Conservation (phyloP, 352 stramenopile species). For the Pythium scleroteichum region DNA sequence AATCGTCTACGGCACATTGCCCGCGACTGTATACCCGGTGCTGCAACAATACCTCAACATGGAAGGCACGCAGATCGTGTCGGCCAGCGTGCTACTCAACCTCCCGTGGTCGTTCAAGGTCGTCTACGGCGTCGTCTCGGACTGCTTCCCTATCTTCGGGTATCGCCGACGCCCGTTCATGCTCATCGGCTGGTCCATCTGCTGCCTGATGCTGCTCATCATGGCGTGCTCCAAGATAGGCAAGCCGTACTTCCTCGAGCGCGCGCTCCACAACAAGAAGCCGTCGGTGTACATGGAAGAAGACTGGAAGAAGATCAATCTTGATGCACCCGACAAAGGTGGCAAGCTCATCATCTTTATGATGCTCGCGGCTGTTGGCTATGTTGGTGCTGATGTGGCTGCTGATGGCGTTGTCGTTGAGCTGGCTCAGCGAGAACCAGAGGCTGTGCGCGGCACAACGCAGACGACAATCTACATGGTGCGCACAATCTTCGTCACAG, state of each 20-base stretch:
- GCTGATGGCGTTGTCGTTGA: constrained; percentile 26
- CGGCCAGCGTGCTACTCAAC: neutral
- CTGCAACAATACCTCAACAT: constrained; percentile 8
- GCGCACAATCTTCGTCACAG: constrained; percentile 14
- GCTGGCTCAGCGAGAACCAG: constrained; percentile 28
- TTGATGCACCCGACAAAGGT: constrained; percentile 3
- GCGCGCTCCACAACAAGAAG: neutral
- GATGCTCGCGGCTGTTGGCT: constrained; percentile 22
- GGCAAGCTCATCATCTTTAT: constrained; percentile 13
- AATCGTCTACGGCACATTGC: constrained; percentile 11
- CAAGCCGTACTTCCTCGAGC: constrained; percentile 10
- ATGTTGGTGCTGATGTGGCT: constrained; percentile 25
- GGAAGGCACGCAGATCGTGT: constrained; percentile 1
- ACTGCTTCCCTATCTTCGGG: constrained; percentile 14
- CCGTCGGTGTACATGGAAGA: neutral
- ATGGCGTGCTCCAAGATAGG: constrained; percentile 4
- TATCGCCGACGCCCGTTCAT: constrained; percentile 18
- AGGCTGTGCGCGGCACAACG: constrained; percentile 19
- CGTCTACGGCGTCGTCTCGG: constrained; percentile 6
- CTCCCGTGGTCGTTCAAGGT: constrained; percentile 20
- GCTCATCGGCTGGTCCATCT: constrained; percentile 15
- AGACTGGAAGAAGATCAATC: constrained; percentile 9
- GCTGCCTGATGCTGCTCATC: constrained; percentile 1
- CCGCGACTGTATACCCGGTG: constrained; percentile 5
- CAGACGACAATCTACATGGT: constrained; percentile 17